Percentiles rank a stretch among this genome's conserved stretches.
Conservation (phyloP, 208 protist species). For the Leishmania tarentolae region DNA sequence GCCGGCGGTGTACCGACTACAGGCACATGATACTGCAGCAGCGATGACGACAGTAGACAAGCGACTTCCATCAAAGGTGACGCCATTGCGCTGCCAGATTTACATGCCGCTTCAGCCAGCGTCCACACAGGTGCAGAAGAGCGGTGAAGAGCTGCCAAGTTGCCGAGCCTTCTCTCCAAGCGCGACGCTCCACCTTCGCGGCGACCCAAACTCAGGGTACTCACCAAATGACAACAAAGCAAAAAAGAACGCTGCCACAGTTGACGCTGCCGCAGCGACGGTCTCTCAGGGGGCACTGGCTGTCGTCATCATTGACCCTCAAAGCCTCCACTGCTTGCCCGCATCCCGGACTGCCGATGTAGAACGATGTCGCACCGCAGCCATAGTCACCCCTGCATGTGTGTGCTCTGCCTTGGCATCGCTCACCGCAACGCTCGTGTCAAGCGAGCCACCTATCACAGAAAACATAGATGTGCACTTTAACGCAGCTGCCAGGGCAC, state of each 20-base stretch:
- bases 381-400: not conserved
- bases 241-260: not conserved
- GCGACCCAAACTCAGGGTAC: not conserved
- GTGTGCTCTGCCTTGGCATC: not conserved
- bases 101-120: too few relatives aligned
- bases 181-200: not conserved
- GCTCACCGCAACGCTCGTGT: not conserved
- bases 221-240: not conserved
- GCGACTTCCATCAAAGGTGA: constrained; percentile 12
- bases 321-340: constrained; percentile 2
- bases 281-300: not conserved
- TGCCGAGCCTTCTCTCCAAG: not conserved
- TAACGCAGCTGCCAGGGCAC: not conserved
- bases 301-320: not conserved
- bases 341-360: not conserved
- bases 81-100: constrained; percentile 24
- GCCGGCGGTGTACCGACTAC: constrained; percentile 40
- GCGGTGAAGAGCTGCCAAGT: not conserved
- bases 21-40: not conserved
- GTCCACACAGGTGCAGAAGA: not conserved
- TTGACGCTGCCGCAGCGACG: not conserved
- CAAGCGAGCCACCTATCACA: not conserved
- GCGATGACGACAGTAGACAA: constrained; percentile 6
- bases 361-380: not conserved
- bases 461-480: not conserved